Conservation (phyloP, 805 yeast species). For the Hanseniaspora lindneri region DNA sequence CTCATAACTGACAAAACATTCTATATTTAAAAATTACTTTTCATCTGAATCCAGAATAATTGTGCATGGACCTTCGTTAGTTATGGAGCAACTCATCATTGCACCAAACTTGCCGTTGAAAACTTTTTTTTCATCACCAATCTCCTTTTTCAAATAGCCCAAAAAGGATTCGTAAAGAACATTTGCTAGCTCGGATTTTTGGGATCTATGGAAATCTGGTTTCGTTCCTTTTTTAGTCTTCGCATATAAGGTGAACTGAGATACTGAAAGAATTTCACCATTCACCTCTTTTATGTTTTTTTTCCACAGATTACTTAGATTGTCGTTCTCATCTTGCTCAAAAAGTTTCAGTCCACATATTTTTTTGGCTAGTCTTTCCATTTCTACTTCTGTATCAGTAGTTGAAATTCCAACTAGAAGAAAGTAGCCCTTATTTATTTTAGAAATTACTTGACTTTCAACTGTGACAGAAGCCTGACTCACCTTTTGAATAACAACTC, state of each 20-base stretch:
- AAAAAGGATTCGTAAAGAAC: constrained; percentile 41
- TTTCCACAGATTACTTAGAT: constrained; percentile 59
- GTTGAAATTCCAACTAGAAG: constrained; percentile 74
- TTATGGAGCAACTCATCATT: constrained; percentile 86
- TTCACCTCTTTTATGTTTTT: constrained; percentile 48
- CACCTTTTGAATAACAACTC: constrained; percentile 82
- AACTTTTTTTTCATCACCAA: constrained; percentile 50
- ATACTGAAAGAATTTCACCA: constrained; percentile 72
- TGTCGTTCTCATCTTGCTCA: constrained; percentile 49
- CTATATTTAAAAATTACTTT: constrained; percentile 18
- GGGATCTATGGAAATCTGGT: constrained; percentile 90
- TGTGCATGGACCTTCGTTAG: constrained; percentile 91
- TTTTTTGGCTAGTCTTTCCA: constrained; percentile 54
- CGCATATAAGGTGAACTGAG: constrained; percentile 86
- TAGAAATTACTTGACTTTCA: constrained; percentile 54
- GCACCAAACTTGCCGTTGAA: constrained; percentile 90
- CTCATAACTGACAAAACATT: too few relatives aligned
- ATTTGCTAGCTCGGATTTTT: constrained; percentile 52
- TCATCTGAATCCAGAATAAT: constrained; percentile 64
- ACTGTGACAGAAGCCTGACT: constrained; percentile 83
- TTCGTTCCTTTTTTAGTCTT: constrained; percentile 81
- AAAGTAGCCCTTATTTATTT: constrained; percentile 62
- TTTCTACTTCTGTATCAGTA: constrained; percentile 66
- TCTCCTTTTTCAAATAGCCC: constrained; percentile 33
- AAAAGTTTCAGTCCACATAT: constrained; percentile 56